Evolutionary conservation across 2,329 filamentous ascomycete species (phyloP).

Genomic region (Nothophoma quercina): DNA sequence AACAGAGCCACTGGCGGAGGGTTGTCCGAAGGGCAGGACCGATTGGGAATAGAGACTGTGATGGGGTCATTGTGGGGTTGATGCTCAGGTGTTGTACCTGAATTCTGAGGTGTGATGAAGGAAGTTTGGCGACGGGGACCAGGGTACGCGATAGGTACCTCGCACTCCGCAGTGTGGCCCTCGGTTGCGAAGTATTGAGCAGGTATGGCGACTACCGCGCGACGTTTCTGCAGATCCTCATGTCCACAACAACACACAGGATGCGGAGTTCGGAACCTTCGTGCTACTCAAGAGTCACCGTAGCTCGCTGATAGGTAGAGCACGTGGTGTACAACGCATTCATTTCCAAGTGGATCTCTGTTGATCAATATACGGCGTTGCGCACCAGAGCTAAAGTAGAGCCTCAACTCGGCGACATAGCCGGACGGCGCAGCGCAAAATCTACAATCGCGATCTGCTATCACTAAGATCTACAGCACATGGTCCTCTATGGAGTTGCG

Average conservation of each 20-base stretch:
- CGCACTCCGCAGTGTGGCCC: too few relatives aligned
- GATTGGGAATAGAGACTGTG: not conserved
- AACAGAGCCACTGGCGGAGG: constrained; percentile 4
- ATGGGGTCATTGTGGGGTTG: too few relatives aligned
- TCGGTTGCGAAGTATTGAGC: too few relatives aligned
- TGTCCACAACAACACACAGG: not conserved
- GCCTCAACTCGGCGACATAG: constrained; percentile 11
- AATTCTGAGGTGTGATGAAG: too few relatives aligned
- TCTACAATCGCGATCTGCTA: constrained; percentile 2
- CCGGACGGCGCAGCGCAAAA: not conserved
- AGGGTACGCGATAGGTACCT: too few relatives aligned
- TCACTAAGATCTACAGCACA: not conserved
- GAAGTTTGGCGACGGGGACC: constrained; percentile 1
- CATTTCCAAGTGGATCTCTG: not conserved
- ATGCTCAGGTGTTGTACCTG: too few relatives aligned
- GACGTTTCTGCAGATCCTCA: not conserved
- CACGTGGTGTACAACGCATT: constrained; percentile 1
- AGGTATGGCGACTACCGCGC: too few relatives aligned
- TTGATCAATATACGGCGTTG: constrained; percentile 1
- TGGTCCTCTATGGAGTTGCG: too few relatives aligned
- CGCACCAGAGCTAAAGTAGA: constrained; percentile 7
- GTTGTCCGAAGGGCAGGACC: constrained; percentile 2
- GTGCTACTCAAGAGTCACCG: not conserved
- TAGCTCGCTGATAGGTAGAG: constrained; percentile 8
- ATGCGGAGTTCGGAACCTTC: not conserved